A percentile compares a stretch with the other conserved stretches of the same genome.
Conservation (phyloP, 2,329 filamentous ascomycete genomes). For the Colletotrichum destructivum region DNA sequence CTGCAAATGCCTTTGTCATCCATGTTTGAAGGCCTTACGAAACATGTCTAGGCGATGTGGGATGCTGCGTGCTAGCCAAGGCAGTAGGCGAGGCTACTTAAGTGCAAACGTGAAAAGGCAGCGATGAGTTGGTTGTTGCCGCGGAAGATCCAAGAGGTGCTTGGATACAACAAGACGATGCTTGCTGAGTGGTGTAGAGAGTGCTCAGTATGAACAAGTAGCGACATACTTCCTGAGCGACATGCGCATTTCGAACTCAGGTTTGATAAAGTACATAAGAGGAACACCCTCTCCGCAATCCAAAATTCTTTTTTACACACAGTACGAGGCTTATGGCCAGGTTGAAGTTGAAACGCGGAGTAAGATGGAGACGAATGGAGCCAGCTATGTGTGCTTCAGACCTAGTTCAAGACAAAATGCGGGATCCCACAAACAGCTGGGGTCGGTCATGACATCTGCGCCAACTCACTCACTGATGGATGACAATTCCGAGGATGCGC, state of each 20-base stretch:
- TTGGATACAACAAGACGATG: neutral
- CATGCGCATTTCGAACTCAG: neutral
- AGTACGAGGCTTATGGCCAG: neutral
- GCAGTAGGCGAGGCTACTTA: neutral
- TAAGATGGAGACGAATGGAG: slow-evolving; percentile 17
- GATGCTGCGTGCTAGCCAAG: neutral
- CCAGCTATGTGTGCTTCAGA: neutral
- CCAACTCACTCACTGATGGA: neutral
- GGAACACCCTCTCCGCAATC: neutral
- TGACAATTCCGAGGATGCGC: neutral
- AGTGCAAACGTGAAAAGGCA: neutral
- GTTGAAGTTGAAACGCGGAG: slow-evolving; percentile 11
- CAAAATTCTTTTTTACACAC: neutral
- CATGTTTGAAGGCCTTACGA: neutral
- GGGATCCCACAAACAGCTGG: neutral
- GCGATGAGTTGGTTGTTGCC: neutral
- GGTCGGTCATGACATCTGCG: slow-evolving; percentile 1
- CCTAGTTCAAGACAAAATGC: neutral
- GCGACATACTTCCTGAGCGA: too few species aligned
- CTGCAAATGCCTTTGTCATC: neutral
- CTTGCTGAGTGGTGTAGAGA: neutral
- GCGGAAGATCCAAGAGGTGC: neutral
- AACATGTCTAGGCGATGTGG: neutral
- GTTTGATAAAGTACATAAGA: neutral
- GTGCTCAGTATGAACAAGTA: too few species aligned